Evolutionary conservation across 2,329 filamentous ascomycete genomes (phyloP), one percentile per base, ranked within the genome.

Genomic region (Elsinoe fawcettii): DNA sequence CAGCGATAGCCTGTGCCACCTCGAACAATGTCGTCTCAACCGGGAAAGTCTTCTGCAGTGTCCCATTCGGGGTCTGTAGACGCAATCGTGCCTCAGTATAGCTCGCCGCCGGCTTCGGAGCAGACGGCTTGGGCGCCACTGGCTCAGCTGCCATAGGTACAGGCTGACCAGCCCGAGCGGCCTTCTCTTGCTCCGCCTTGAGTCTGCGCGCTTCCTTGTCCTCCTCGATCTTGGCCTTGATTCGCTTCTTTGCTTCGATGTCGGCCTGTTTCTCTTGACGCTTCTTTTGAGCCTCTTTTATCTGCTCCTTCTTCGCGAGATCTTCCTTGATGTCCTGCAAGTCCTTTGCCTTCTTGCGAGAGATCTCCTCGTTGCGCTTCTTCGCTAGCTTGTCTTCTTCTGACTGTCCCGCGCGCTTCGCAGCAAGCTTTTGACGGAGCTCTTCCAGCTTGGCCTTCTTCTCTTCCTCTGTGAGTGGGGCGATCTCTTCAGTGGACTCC

Each of bases 11-110:
- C 64, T 91, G 83, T 0, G 88, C 90, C 53, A 99, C 85, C 74
- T 99, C 92, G 65, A 96, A 96, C 9, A 99, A 75, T 0, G 93
- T 97, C 2, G 90, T 95, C 59, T 95, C 89, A 5, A 88, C 90
- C 0, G 90, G 85, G 62, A 95, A 84, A 0, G 87, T 92, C 80
- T 96, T 97, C 74, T 86, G 84, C 56, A 96, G 76, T 60, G 87
- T 91, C 12, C 90, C 89, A 16, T 75, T 77, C 1, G 82, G 70
- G 0, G 87, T 91, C 72, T 96, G 90, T 39, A 99, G 75, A 59
- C 91, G 80, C 60, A 99, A 74, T 25, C 93, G 82, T 11, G 90
- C 84, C 69, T 96, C 90, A 18, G 80, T 89, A 69, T 93, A 88
- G 55, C 85, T 82, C 3, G 83, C 81, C 53, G 85, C 82, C 6